phyloP scores from a whole-genome alignment of 108 stramenopile species.

The Cyclostephanos invisitatus region DNA sequence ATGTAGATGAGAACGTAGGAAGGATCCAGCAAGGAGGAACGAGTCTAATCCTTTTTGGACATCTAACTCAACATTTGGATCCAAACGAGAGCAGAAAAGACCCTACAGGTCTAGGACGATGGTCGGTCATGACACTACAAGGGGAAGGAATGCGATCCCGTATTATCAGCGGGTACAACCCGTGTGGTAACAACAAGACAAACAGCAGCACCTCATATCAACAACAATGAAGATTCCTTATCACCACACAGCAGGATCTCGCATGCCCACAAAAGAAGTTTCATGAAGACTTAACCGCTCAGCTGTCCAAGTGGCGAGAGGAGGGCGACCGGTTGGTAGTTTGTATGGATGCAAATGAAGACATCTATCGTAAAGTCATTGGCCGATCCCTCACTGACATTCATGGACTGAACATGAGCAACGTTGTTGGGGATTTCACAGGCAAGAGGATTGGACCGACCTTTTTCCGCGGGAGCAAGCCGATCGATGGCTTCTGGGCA shows the following conservation, averaged over 20 bases:
- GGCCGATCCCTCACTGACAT: neutral
- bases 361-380: neutral
- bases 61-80: conserved; percentile 7
- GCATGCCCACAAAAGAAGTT: neutral
- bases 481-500: conserved; percentile 7
- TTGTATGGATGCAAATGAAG: conserved; percentile 14
- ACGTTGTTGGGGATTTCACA: conserved; percentile 4
- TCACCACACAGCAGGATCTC: neutral
- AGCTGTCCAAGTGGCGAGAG: neutral
- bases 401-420: neutral
- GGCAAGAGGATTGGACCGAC: conserved; percentile 9
- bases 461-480: conserved; percentile 3
- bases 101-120: conserved; percentile 3
- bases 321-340: conserved; percentile 13
- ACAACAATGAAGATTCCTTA: neutral
- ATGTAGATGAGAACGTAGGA: conserved; percentile 6
- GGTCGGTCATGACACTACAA: conserved; percentile 8
- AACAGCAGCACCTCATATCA: neutral
- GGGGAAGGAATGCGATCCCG: neutral
- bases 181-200: neutral
- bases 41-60: neutral
- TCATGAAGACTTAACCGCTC: neutral
- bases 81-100: conserved; percentile 1
- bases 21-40: conserved; percentile 17
- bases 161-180: neutral